Conservation (phyloP, 2,329 filamentous ascomycete genomes). For the Bipolaris zeicola region DNA sequence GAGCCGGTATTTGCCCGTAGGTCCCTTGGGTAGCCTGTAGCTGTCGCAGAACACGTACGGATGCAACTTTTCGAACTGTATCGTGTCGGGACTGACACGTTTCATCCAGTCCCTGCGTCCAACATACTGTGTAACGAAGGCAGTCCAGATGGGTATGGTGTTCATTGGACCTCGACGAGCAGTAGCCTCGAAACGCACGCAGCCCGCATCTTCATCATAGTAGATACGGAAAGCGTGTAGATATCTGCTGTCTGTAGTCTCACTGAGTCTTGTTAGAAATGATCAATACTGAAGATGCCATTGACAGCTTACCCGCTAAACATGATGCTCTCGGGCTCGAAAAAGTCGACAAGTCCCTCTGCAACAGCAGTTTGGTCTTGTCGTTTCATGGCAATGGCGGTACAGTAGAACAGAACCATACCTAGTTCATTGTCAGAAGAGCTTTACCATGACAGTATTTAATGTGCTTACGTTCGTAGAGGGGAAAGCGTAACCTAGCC, state of each 20-base stretch:
- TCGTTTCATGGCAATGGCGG: constrained; percentile 62
- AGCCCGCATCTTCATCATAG: constrained; percentile 57
- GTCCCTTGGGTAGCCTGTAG: constrained; percentile 49
- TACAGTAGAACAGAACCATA: constrained; percentile 63
- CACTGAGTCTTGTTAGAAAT: constrained; percentile 43
- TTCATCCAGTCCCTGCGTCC: constrained; percentile 56
- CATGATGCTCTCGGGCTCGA: constrained; percentile 54
- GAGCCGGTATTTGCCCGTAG: constrained; percentile 40
- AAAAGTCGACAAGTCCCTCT: constrained; percentile 54
- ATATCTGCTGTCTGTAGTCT: constrained; percentile 59
- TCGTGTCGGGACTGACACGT: constrained; percentile 48
- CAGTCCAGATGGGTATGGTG: constrained; percentile 65
- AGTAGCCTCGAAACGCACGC: constrained; percentile 63
- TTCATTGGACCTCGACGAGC: constrained; percentile 59
- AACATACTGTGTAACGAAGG: constrained; percentile 51
- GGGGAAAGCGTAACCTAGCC: constrained; percentile 60
- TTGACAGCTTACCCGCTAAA: constrained; percentile 55
- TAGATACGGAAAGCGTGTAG: constrained; percentile 62
- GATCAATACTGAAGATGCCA: background rate
- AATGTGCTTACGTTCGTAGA: constrained; percentile 57
- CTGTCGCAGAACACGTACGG: constrained; percentile 60
- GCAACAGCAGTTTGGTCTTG: constrained; percentile 56
- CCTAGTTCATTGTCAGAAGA: constrained; percentile 40
- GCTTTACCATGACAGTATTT: background rate
- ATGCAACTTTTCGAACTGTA: constrained; percentile 58